Evolutionary conservation across 306 rosid species (phyloP).

Genomic region (Inga laurina): DNA sequence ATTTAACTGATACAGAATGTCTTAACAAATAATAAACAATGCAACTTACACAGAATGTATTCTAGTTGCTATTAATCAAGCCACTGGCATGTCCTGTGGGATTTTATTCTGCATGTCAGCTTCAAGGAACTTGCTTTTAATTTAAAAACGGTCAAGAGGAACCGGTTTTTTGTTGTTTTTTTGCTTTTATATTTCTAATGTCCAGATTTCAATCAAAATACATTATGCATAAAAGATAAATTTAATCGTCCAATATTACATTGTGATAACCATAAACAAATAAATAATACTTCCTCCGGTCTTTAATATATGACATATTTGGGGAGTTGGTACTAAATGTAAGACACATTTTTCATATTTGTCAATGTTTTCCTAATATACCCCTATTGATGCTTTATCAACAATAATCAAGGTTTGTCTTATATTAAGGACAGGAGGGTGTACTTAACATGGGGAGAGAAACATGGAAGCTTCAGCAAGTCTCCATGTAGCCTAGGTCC

Average conservation of each 20-base stretch:
- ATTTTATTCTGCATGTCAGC: not conserved
- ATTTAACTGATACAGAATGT: not conserved
- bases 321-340: no score
- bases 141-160: not conserved
- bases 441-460: not conserved
- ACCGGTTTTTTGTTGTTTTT: no score
- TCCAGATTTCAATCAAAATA: not conserved
- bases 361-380: no score
- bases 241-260: not conserved
- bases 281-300: not conserved
- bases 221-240: not conserved
- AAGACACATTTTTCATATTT: no score
- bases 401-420: no score
- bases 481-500: not conserved
- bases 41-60: not conserved
- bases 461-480: constrained; percentile 3
- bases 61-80: not conserved
- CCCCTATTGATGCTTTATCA: no score
- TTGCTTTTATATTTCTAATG: not conserved
- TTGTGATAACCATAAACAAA: not conserved
- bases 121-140: not conserved
- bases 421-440: no score
- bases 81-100: not conserved
- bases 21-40: not conserved
- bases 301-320: no score